These are phyloP conservation scores for Exidia glandulosa DNA, from an alignment of 768 basidiomycete species.

Conservation along the genomic window DNA sequence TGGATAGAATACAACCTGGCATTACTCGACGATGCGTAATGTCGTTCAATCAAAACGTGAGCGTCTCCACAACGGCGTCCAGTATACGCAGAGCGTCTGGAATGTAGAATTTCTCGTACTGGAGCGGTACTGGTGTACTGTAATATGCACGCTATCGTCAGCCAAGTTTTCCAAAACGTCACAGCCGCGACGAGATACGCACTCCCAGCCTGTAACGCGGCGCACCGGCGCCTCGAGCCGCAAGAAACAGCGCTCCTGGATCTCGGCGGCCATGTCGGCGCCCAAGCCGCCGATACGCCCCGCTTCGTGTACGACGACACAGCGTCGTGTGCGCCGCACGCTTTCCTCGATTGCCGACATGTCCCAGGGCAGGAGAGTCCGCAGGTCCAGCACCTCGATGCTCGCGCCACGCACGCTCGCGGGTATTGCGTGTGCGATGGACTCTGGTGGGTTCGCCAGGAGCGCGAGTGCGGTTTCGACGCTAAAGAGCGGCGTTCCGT, in stretches of 20 bases:
- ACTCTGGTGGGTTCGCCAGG: constrained; percentile 51
- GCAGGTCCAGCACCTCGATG: constrained; percentile 82
- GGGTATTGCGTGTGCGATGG: constrained; percentile 57
- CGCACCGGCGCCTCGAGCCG: constrained; percentile 81
- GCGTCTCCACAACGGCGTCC: constrained; percentile 75
- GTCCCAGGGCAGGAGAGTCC: constrained; percentile 87
- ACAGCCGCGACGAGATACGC: constrained; percentile 26
- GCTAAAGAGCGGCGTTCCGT: constrained; percentile 89
- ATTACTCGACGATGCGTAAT: no score
- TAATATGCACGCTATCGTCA: constrained; percentile 1
- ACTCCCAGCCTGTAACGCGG: constrained; percentile 91
- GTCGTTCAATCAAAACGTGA: constrained; percentile 42
- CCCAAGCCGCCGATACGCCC: constrained; percentile 81
- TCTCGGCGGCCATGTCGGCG: constrained; percentile 82
- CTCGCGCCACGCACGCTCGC: constrained; percentile 51
- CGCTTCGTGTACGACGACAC: constrained; percentile 89
- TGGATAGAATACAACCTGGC: neutral
- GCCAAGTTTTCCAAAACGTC: neutral
- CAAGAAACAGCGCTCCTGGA: constrained; percentile 82
- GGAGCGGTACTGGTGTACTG: constrained; percentile 73
- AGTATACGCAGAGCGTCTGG: constrained; percentile 77
- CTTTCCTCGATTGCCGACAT: constrained; percentile 69
- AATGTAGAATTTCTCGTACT: constrained; percentile 87
- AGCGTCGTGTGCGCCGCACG: constrained; percentile 71
- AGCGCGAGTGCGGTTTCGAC: constrained; percentile 77